Evolutionary conservation across 192 early-diverging fungal genomes (phyloP), one percentile per base, ranked within the genome.

Genomic region (Dissophora ornata): DNA sequence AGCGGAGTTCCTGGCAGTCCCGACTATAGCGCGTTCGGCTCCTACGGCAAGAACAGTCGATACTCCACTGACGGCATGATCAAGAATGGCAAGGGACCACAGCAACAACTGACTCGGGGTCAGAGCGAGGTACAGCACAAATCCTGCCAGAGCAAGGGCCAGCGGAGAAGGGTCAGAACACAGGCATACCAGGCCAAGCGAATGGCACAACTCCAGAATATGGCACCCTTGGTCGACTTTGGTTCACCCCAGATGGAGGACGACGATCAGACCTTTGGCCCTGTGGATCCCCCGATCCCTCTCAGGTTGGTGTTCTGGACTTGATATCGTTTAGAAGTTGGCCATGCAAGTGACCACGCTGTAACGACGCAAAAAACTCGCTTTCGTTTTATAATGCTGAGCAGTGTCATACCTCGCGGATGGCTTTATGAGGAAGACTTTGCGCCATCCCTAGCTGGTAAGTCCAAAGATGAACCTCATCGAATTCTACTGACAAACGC

Each of bases 381-480:
- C 26, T 34, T 64, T 66, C 57, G 46, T 64, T 62, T 64, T 65
- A 55, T 46, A 52, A 55, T 75, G 57, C 57, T 34, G 71, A 75
- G 63, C 63, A 75, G 71, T 66, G 56, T 75, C 50, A 75, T 75
- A 51, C 71, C 71, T 32, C 63, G 63, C 28, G 62, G 71, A 38
- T 75, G 71, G 71, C 71, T 75, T 13, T 75, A 53, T 49, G 71
- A 75, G 28, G 71, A 75, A 34, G 71, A 54, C 13, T 47, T 0
- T 21, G 19, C 62, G 18, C 51, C 42, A 55, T 61, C 63, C n/a
- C 36, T 63, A 11, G 47, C 41, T 29, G 63, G 71, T 75, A 75
- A 75, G 70, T 28, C 24, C 8, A 25, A 21, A 4, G 19, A n/a
- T 18, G 4, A 4, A 16, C 44, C n/a, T 45, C 44, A n/a, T 45